A percentile compares a stretch with the other conserved stretches of the same genome.
Evolutionary conservation across 2,329 filamentous ascomycete genomes (phyloP).

Genomic region (Colletotrichum zoysiae): DNA sequence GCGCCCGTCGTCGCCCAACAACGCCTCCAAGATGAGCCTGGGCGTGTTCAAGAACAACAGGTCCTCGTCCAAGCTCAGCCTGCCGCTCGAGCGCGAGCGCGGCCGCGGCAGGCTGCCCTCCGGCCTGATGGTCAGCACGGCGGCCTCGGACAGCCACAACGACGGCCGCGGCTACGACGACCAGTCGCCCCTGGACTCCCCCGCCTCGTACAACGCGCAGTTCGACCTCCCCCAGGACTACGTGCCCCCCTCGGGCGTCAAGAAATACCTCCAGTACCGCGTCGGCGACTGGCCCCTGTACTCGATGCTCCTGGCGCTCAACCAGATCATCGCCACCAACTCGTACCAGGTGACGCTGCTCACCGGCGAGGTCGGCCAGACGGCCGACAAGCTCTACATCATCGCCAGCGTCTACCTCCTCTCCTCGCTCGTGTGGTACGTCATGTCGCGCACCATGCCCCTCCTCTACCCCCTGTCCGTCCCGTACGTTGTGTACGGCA

Average conservation of each 20-base stretch:
- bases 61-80: conserved; percentile 35
- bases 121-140: conserved; percentile 29
- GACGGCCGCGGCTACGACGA: conserved; percentile 12
- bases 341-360: conserved; percentile 78
- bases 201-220: conserved; percentile 58
- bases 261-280: conserved; percentile 64
- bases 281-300: conserved; percentile 74
- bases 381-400: conserved; percentile 69
- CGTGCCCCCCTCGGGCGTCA: conserved; percentile 66
- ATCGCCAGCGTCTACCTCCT: conserved; percentile 70
- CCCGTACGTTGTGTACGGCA: conserved; percentile 73
- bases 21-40: conserved; percentile 29
- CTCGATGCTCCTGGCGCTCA: conserved; percentile 70
- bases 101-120: conserved; percentile 27
- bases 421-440: conserved; percentile 73
- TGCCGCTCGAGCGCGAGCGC: conserved; percentile 26
- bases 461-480: conserved; percentile 68
- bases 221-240: conserved; percentile 69
- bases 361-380: conserved; percentile 72
- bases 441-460: conserved; percentile 68
- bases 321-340: conserved; percentile 74
- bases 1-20: conserved; percentile 27
- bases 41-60: conserved; percentile 37
- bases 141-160: conserved; percentile 8
- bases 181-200: conserved; percentile 43